phyloP scores from a whole-genome alignment of 805 yeast genomes.

The Candida arabinofermentans region DNA sequence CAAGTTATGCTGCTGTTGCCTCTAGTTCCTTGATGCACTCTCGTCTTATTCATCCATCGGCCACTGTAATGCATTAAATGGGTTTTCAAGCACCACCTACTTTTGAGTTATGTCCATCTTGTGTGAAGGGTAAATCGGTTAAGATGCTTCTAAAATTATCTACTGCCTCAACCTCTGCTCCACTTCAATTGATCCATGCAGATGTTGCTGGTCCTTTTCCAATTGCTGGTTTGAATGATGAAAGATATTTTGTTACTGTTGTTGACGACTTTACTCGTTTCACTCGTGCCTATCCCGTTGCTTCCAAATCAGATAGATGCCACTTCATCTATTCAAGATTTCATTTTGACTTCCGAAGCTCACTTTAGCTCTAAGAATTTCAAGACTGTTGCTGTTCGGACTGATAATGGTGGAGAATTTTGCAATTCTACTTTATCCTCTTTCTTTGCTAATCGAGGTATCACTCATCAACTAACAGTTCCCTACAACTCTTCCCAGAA shows the following conservation, averaged over 20 bases:
- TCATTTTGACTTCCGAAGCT: not conserved
- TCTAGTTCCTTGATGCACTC: too few relatives aligned
- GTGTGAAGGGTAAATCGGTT: not conserved
- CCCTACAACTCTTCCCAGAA: slow-evolving; percentile 8
- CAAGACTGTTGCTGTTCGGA: not conserved
- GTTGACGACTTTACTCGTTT: slow-evolving; percentile 7
- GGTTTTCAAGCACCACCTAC: too few relatives aligned
- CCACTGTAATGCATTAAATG: too few relatives aligned
- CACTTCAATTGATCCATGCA: slow-evolving; percentile 1
- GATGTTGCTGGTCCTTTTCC: slow-evolving; percentile 8
- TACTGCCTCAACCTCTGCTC: not conserved
- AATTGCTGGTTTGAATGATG: slow-evolving; percentile 4
- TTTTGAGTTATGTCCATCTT: too few relatives aligned
- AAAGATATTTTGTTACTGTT: slow-evolving; percentile 7
- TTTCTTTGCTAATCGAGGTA: not conserved
- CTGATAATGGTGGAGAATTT: not conserved
- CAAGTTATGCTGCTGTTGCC: too few relatives aligned
- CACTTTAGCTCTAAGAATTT: not conserved
- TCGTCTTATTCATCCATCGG: too few relatives aligned
- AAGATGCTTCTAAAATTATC: not conserved
- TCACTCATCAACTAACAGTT: not conserved
- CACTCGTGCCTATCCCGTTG: not conserved
- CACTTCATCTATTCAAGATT: not conserved
- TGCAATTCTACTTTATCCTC: not conserved
- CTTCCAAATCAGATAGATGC: not conserved